Base-by-base conservation (phyloP, 139 green algal species). In the Chlorella sp. region DNA sequence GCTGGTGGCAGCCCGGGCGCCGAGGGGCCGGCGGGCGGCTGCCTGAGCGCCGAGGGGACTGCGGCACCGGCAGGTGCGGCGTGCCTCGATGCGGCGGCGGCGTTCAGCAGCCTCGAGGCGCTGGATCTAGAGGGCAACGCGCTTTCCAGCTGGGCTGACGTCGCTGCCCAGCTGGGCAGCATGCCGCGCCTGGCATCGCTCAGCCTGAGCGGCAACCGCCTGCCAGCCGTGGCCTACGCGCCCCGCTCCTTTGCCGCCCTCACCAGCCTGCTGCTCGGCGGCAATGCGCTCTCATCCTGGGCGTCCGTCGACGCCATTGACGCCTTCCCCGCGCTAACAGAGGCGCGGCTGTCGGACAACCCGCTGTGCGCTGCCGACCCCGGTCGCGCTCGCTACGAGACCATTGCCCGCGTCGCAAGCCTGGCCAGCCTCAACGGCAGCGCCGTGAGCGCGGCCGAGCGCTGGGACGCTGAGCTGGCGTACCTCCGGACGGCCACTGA, bases 371-470 rank as follows among this genome's bases (percentile, higher is more conserved):
- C 73, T 5, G 69, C 51, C 14, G 53, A 51, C 5, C 69, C 69
- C 27, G 33, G 53, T 53, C 25, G 27, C 5, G 53, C 69, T 5
- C 69, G 69, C 36, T 75, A 75, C 53, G 53, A 75, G 53, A 67
- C 53, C 69, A 75, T 75, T 42, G 69, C 69, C 1, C 69, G 69
- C 50, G 27, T 74, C 36, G 46, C 36, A 51, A 65, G n/a, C 5
- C 79, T 97, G 48, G 74, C 68, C 9, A 65, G 79, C 64, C 82
- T 97, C 19, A 97, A 97, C 67, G 93, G 88, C 29, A 90, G 89
- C 9, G 77, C 74, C 21, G 82, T 97, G 21, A 84, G 79, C 41
- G 61, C 77, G 5, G 76, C 73, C 0, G 93, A 97, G 82, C 82
- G 93, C 1, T 77, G 84, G 23, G 93, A 97, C 72, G 74, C 77